A percentile compares a stretch with the other conserved stretches of the same genome.
Conservation (phyloP, 441 rosid species). For the Melastoma candidum region DNA sequence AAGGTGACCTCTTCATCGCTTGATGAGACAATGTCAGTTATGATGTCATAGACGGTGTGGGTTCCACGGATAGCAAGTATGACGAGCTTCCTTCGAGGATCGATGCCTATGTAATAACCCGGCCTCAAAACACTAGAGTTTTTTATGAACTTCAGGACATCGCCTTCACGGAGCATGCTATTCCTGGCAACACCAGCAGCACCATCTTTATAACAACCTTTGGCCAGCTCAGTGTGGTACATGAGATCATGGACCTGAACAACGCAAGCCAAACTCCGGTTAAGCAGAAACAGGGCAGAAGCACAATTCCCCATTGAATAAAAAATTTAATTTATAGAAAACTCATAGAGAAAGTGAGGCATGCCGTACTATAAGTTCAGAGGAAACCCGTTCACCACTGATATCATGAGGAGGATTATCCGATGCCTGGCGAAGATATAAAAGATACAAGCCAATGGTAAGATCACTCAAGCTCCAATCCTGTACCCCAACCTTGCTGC, state of each 20-base stretch:
- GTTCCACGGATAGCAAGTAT: conserved; percentile 82
- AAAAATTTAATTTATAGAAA: conserved; percentile 1
- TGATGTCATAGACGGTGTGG: conserved; percentile 72
- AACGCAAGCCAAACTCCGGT: too few species aligned
- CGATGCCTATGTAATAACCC: conserved; percentile 75
- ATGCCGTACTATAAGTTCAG: conserved; percentile 47
- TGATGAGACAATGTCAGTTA: conserved; percentile 74
- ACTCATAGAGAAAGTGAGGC: conserved; percentile 1
- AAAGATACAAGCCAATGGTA: conserved; percentile 73
- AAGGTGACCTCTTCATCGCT: conserved; percentile 67
- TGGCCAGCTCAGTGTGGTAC: conserved; percentile 78
- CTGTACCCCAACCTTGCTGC: conserved; percentile 74
- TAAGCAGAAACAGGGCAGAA: too few species aligned
- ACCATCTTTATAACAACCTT: conserved; percentile 63
- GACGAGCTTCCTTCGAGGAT: conserved; percentile 64
- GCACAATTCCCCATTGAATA: not conserved
- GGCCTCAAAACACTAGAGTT: conserved; percentile 88
- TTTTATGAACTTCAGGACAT: conserved; percentile 62
- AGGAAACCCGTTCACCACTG: conserved; percentile 57
- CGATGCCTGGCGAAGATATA: conserved; percentile 80
- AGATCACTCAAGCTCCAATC: conserved; percentile 95
- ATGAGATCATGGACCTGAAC: conserved; percentile 75
- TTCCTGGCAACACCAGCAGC: conserved; percentile 48
- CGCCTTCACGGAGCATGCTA: conserved; percentile 78
- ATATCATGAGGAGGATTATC: conserved; percentile 54